Evolutionary conservation across 306 rosid genomes (phyloP), one percentile per base, ranked within the genome.

Genomic region (Trifolium pratense): DNA sequence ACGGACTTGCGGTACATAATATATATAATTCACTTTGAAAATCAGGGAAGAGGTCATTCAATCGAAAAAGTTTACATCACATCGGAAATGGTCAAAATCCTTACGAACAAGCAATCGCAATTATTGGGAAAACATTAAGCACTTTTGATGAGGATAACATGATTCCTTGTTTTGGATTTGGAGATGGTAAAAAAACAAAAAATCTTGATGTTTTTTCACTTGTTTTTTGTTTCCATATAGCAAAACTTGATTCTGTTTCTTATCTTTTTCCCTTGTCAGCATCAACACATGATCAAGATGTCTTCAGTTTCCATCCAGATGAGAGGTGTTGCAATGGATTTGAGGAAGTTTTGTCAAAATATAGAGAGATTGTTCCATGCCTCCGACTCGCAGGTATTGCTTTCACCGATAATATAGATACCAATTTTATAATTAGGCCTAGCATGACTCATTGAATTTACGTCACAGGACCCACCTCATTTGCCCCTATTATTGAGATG

Each of bases 131-230:
- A 71, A 90, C 95, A 52, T 57, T 92, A 76, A 83, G 88, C 2
- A 74, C 76, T 46, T 92, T 92, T 1, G 98, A 92, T 5, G 98
- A 92, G 69, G 98, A 92, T 75, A 92, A 92, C 82, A 63, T 85
- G 78, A 92, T 92, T 85, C 98, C 98, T 3, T 92, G 98, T 73
- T 92, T 64, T 83, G 98, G 98, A 76, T 92, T 92, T 70, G 98
- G 97, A 80, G 97, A 92, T 66, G 97, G 98, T 92, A 88, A 81
- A 70, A 20, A 1, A 7, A 36, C 9, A 36, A 36, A 36, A 7
- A 7, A 36, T 58, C 59, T 68, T 72, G 23, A 26, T 45, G 34
- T 29, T 65, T 81, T 73, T 25, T 52, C 43, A 18, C 26, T 58
- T 58, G 76, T 40, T 59, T 18, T 6, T 70, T 32, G 29, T 67